These are phyloP conservation scores for Phlebiopsis flavidoalba DNA, from an alignment of 768 basidiomycete genomes.

Conservation along the genomic window DNA sequence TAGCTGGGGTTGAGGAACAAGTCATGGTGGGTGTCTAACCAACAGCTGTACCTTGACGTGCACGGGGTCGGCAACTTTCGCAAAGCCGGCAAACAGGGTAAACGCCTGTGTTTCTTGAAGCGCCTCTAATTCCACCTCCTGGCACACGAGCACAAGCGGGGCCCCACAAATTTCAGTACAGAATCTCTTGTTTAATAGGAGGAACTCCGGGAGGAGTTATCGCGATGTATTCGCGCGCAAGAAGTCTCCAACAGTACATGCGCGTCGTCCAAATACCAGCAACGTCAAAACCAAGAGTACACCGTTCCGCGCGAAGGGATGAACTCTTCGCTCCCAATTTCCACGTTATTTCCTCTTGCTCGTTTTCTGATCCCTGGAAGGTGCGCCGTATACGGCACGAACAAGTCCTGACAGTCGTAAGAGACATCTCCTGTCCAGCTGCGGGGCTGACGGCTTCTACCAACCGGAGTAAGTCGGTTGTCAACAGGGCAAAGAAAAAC, in stretches of 20 bases:
- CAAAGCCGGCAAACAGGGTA: not conserved
- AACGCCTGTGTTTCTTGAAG: not conserved
- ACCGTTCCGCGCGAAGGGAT: not conserved
- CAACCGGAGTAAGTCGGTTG: not conserved
- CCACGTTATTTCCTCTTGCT: slow-evolving; percentile 8
- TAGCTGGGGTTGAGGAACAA: not conserved
- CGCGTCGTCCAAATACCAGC: no score
- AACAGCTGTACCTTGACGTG: not conserved
- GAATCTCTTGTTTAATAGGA: no score
- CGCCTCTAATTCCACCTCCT: not conserved
- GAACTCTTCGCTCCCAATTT: slow-evolving; percentile 11
- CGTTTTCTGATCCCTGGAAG: not conserved
- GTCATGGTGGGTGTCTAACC: slow-evolving; percentile 2
- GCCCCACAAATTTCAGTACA: not conserved
- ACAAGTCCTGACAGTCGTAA: not conserved
- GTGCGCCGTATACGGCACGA: slow-evolving; percentile 1
- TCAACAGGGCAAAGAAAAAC: not conserved
- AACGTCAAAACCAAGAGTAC: not conserved
- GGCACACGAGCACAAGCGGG: not conserved
- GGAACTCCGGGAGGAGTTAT: no score
- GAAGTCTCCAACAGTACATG: no score
- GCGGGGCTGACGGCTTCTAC: not conserved
- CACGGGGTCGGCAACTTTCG: slow-evolving; percentile 4
- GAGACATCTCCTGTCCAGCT: not conserved
- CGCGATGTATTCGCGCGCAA: no score